Evolutionary conservation across 2,329 filamentous ascomycete species (phyloP).

Genomic region (Neurospora sp.): DNA sequence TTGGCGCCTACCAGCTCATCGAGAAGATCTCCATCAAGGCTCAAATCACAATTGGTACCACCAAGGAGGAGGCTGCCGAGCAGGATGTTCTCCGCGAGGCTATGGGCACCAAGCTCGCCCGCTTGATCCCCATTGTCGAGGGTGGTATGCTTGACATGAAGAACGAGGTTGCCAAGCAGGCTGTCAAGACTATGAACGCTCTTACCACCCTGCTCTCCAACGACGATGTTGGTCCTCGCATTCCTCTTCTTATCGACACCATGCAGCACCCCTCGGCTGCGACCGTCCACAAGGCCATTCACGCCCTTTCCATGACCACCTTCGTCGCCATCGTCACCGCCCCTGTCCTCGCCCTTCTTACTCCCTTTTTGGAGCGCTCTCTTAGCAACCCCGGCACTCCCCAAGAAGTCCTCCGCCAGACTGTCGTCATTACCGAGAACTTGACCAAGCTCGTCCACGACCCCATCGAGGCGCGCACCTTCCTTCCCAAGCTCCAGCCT

Average conservation of each 20-base stretch:
- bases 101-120: conserved; percentile 81
- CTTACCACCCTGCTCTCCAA: conserved; percentile 86
- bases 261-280: conserved; percentile 91
- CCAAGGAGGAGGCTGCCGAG: conserved; percentile 72
- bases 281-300: conserved; percentile 89
- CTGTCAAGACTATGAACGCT: conserved; percentile 84
- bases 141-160: conserved; percentile 95
- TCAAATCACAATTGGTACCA: conserved; percentile 68
- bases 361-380: conserved; percentile 86
- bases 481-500: conserved; percentile 87
- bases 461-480: conserved; percentile 86
- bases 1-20: conserved; percentile 74
- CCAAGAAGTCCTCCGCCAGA: conserved; percentile 91
- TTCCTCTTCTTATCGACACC: conserved; percentile 84
- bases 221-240: conserved; percentile 88
- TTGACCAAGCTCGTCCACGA: conserved; percentile 95
- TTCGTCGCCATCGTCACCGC: conserved; percentile 96
- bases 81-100: conserved; percentile 85
- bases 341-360: conserved; percentile 86
- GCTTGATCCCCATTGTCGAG: conserved; percentile 85
- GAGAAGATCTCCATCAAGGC: conserved; percentile 94
- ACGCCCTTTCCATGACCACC: conserved; percentile 94
- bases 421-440: conserved; percentile 94
- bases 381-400: conserved; percentile 84
- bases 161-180: conserved; percentile 76